Conservation (phyloP, 2,329 filamentous ascomycete genomes). For the Phialophora chinensis region DNA sequence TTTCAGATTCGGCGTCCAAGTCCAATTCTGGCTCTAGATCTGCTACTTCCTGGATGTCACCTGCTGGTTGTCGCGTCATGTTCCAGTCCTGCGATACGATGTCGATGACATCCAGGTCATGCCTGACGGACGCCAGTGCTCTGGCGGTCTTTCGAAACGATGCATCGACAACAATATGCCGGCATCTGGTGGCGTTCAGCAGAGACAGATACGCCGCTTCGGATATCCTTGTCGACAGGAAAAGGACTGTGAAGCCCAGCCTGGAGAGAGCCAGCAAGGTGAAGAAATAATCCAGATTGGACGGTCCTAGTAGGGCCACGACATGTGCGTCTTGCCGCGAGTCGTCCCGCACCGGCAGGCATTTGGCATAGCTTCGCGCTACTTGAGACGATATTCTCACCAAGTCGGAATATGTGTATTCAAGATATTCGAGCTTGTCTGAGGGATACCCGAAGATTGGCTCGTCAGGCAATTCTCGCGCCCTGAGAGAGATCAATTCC, state of each 20-base stretch:
- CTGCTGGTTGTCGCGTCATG: conserved; percentile 20
- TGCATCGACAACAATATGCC: conserved; percentile 44
- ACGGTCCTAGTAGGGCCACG: conserved; percentile 31
- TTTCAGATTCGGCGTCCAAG: conserved; percentile 35
- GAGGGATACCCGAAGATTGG: conserved; percentile 36
- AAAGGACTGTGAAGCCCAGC: conserved; percentile 61
- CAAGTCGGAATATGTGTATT: conserved; percentile 33
- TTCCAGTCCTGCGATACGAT: conserved; percentile 32
- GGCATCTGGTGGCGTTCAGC: conserved; percentile 49
- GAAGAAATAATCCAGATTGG: conserved; percentile 32
- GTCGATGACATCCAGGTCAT: conserved; percentile 41
- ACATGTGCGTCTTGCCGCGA: conserved; percentile 7
- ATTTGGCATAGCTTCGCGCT: conserved; percentile 19
- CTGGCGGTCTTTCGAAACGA: conserved; percentile 40
- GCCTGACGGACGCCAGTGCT: conserved; percentile 38
- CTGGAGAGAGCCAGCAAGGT: conserved; percentile 56
- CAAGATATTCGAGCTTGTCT: conserved; percentile 29
- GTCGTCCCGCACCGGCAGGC: too few relatives aligned
- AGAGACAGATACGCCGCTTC: conserved; percentile 54
- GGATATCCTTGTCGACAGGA: conserved; percentile 62
- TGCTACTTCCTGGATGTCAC: conserved; percentile 34
- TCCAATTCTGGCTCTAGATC: conserved; percentile 27
- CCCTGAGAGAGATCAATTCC: conserved; percentile 32
- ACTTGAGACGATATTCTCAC: conserved; percentile 20
- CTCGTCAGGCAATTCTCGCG: conserved; percentile 25